Conservation (phyloP, 31 red algal species). For the Odonthalia washingtoniensis region DNA sequence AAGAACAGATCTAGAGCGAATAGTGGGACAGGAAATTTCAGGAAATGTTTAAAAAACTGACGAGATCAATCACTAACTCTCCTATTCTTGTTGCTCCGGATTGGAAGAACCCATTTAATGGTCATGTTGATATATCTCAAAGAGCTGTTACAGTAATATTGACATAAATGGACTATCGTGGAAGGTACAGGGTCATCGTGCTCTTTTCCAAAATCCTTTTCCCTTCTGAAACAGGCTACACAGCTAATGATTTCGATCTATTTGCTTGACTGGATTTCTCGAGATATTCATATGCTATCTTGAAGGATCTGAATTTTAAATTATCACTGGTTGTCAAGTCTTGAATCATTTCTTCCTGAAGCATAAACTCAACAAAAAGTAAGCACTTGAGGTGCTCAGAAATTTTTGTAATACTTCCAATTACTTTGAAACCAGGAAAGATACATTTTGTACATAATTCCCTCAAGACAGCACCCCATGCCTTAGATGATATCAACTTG, state of each 20-base stretch:
- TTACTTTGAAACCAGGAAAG: too few species aligned
- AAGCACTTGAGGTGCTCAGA: constrained; percentile 26
- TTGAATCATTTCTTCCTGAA: constrained; percentile 55
- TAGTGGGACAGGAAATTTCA: constrained; percentile 15
- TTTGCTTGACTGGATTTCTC: background rate
- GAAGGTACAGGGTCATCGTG: background rate
- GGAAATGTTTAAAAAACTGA: constrained; percentile 25
- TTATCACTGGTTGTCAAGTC: constrained; percentile 48
- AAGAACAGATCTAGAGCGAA: constrained; percentile 24
- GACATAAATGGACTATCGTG: constrained; percentile 15
- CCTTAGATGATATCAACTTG: too few species aligned
- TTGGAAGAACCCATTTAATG: constrained; percentile 20
- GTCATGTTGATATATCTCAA: constrained; percentile 28
- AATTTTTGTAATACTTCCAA: constrained; percentile 18
- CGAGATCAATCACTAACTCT: constrained; percentile 8
- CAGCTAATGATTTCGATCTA: constrained; percentile 30
- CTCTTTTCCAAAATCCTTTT: constrained; percentile 22
- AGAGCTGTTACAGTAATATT: too few species aligned
- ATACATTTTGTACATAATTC: too few species aligned
- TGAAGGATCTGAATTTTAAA: constrained; percentile 46
- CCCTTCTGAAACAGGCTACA: background rate
- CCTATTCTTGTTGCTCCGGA: constrained; percentile 37
- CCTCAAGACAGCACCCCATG: too few species aligned
- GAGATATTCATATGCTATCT: constrained; percentile 39
- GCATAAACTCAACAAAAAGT: constrained; percentile 14